phyloP scores from a whole-genome alignment of 2,329 filamentous ascomycete species.

The Pseudogymnoascus sp. region DNA sequence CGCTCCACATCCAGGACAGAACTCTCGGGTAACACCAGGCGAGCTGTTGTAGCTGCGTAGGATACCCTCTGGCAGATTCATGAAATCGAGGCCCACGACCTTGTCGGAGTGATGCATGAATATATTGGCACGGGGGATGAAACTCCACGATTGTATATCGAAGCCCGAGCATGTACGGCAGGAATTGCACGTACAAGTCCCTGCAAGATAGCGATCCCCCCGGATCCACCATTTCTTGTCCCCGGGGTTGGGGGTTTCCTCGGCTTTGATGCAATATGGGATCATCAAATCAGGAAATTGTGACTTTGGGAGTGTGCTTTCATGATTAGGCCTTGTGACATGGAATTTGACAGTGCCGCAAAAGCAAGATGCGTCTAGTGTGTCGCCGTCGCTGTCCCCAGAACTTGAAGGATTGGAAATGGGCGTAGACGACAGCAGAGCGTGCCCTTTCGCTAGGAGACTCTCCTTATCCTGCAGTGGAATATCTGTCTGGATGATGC shows the following conservation, averaged over 20 bases:
- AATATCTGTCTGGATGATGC: conserved; percentile 21
- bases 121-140: conserved; percentile 56
- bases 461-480: background rate
- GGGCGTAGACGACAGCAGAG: conserved; percentile 16
- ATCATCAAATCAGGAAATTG: conserved; percentile 49
- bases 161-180: conserved; percentile 57
- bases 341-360: conserved; percentile 51
- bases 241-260: conserved; percentile 37
- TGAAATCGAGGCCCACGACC: background rate
- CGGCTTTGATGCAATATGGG: conserved; percentile 36
- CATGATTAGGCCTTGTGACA: conserved; percentile 48
- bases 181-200: conserved; percentile 54
- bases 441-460: conserved; percentile 15
- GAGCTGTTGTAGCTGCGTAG: conserved; percentile 51
- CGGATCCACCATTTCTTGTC: conserved; percentile 19
- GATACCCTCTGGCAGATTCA: conserved; percentile 36
- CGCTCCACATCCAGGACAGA: conserved; percentile 57
- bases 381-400: background rate
- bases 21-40: conserved; percentile 49
- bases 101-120: conserved; percentile 34
- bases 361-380: conserved; percentile 44
- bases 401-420: conserved; percentile 13
- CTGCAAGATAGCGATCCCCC: conserved; percentile 44
- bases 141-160: conserved; percentile 61
- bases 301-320: conserved; percentile 41